Percentiles rank a stretch among this genome's conserved stretches.
Conservation (phyloP, 352 stramenopile genomes). For the Phytophthora litchii region DNA sequence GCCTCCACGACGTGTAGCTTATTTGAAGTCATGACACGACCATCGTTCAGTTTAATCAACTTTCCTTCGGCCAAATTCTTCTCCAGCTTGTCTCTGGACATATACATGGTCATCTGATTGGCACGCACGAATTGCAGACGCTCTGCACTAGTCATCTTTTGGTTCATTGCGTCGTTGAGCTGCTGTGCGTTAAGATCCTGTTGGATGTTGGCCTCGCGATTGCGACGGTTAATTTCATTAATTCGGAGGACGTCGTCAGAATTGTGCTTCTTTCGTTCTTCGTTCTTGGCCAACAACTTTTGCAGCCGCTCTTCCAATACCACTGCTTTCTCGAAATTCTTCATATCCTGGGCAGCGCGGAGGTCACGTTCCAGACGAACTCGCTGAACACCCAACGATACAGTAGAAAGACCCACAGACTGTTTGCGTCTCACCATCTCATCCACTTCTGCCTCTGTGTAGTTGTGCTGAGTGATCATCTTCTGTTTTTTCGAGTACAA, state of each 20-base stretch:
- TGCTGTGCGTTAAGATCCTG: slow-evolving; percentile 80
- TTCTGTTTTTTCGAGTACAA: slow-evolving; percentile 66
- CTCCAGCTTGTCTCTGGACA: slow-evolving; percentile 83
- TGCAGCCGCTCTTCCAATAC: slow-evolving; percentile 72
- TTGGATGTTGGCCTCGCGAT: slow-evolving; percentile 81
- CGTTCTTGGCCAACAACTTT: slow-evolving; percentile 67
- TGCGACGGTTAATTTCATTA: slow-evolving; percentile 86
- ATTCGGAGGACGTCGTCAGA: slow-evolving; percentile 84
- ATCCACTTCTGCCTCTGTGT: slow-evolving; percentile 81
- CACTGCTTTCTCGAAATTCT: slow-evolving; percentile 88
- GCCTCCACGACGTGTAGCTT: slow-evolving; percentile 85
- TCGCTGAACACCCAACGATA: slow-evolving; percentile 77
- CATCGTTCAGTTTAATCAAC: slow-evolving; percentile 70
- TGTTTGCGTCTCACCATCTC: slow-evolving; percentile 83
- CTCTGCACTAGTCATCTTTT: slow-evolving; percentile 86
- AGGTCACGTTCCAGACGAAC: slow-evolving; percentile 84
- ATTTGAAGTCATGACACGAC: slow-evolving; percentile 86
- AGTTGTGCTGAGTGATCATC: slow-evolving; percentile 75
- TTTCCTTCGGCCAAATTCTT: slow-evolving; percentile 82
- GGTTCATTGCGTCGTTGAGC: slow-evolving; percentile 74
- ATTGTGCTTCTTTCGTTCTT: slow-evolving; percentile 74
- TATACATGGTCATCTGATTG: slow-evolving; percentile 86
- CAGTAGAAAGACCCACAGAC: slow-evolving; percentile 59
- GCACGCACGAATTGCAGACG: slow-evolving; percentile 84
- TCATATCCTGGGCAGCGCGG: slow-evolving; percentile 80